phyloP scores from a whole-genome alignment of 495 filamentous ascomycete genomes.

The Aspergillus bertholletiae region DNA sequence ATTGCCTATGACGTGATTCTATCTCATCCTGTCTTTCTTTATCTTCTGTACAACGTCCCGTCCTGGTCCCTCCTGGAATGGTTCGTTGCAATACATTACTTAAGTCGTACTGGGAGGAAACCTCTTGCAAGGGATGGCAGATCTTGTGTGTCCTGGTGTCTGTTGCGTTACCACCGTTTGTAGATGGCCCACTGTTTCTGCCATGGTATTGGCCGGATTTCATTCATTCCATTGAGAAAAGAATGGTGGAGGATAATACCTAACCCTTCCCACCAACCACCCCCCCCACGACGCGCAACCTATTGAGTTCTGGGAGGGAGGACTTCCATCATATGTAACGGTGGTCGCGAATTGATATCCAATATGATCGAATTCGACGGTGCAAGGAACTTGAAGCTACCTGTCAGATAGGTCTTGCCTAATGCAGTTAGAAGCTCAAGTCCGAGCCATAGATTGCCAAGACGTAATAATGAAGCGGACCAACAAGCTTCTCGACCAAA shows the following conservation, averaged over 20 bases:
- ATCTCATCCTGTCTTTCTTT: background rate
- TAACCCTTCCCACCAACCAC: no score
- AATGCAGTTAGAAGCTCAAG: background rate
- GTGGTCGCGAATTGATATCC: background rate
- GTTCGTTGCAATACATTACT: no score
- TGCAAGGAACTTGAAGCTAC: background rate
- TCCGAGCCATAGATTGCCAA: background rate
- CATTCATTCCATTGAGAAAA: constrained; percentile 1
- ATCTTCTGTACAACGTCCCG: background rate
- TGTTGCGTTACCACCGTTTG: constrained; percentile 11
- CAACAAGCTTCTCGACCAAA: constrained; percentile 10
- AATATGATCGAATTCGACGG: background rate
- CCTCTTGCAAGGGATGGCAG: background rate
- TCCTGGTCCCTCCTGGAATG: background rate
- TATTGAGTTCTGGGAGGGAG: background rate
- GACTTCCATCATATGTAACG: background rate
- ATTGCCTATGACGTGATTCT: background rate
- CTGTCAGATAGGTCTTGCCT: constrained; percentile 2
- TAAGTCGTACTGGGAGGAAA: no score
- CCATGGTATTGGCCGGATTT: background rate
- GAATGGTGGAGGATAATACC: background rate
- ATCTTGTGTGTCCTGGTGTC: constrained; percentile 9
- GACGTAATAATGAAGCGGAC: background rate
- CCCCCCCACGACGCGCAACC: background rate
- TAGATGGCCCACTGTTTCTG: background rate